Evolutionary conservation across 208 protist genomes (phyloP), one percentile per base, ranked within the genome.

Genomic region (Acanthamoeba royreba): DNA sequence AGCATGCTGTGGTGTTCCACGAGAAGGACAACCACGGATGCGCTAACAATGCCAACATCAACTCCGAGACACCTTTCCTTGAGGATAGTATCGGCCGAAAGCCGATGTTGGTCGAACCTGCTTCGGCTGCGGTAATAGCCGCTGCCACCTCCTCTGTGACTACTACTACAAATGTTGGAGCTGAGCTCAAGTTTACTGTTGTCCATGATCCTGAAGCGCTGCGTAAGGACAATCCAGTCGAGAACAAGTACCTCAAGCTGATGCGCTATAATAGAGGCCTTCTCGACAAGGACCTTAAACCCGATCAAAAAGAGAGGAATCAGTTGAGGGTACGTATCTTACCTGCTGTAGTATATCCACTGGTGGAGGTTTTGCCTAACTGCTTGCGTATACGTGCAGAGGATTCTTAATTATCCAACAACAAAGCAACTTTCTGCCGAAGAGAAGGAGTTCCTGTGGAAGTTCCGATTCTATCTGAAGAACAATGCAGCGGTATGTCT

Each of bases 401-500:
- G 25, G 40, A 94, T 47, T 86, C 96, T 98, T 55, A 97, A 98
- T 87, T 92, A 93, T 46, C 86, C 98, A 25, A 94, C 97, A 17
- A 96, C 95, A 93, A 93, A 94, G 53, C 92, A 87, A 74, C 89
- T 97, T 38, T 92, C 95, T 25, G 92, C 96, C n/a, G 98, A 99
- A 85, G 98, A 99, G 25, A 96, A 95, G 81, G 93, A 96, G 45
- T 95, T 99, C 79, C 94, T 99, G 79, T 99, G 98, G 98, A 98
- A 97, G 89, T 99, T 98, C 94, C 96, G 98, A 42, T 96, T 97
- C 88, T 99, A 97, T 93, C 95, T 99, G 47, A 77, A 94, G 25
- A 94, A 58, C n/a, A 96, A 95, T 15, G 43, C 74, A 22, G 43
- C 40, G 74, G 74, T 86, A 40, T n/a, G 66, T 77, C 35, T 43